Conservation (phyloP, 2,329 filamentous ascomycete genomes). For the Cryphonectria nitschkei region DNA sequence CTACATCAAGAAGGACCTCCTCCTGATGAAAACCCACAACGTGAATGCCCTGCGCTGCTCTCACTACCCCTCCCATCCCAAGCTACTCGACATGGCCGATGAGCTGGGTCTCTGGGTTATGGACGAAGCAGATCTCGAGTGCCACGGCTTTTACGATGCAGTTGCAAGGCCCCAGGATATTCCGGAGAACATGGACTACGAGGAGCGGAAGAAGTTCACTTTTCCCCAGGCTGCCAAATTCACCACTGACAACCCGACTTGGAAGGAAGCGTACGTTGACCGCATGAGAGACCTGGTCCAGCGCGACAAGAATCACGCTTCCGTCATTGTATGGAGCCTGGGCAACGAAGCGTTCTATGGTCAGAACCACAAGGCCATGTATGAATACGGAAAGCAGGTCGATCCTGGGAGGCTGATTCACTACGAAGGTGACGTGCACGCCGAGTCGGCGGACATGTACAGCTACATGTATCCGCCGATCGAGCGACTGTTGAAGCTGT, state of each 20-base stretch:
- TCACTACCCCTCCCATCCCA: slow-evolving; percentile 68
- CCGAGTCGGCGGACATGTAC: slow-evolving; percentile 66
- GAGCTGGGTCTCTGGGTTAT: slow-evolving; percentile 68
- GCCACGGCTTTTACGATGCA: slow-evolving; percentile 57
- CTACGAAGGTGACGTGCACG: slow-evolving; percentile 67
- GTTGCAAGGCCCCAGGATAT: slow-evolving; percentile 55
- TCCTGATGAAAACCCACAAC: slow-evolving; percentile 72
- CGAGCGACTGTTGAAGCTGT: slow-evolving; percentile 52
- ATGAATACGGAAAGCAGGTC: slow-evolving; percentile 59
- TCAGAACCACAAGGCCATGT: slow-evolving; percentile 69
- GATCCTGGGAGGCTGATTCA: slow-evolving; percentile 65
- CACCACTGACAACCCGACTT: slow-evolving; percentile 63
- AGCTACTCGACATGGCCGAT: slow-evolving; percentile 63
- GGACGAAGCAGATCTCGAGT: slow-evolving; percentile 55
- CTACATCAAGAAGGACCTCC: slow-evolving; percentile 63
- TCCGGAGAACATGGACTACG: slow-evolving; percentile 60
- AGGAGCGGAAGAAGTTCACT: slow-evolving; percentile 61
- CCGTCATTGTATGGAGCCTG: slow-evolving; percentile 73
- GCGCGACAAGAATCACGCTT: slow-evolving; percentile 72
- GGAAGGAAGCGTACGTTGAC: slow-evolving; percentile 69
- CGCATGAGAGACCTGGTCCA: slow-evolving; percentile 66
- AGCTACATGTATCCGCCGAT: slow-evolving; percentile 68
- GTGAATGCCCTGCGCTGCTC: slow-evolving; percentile 72
- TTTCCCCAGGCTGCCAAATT: slow-evolving; percentile 59
- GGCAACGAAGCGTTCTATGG: slow-evolving; percentile 78